Evolutionary conservation across 306 rosid genomes (phyloP).

Genomic region (Macrotyloma uniflorum): DNA sequence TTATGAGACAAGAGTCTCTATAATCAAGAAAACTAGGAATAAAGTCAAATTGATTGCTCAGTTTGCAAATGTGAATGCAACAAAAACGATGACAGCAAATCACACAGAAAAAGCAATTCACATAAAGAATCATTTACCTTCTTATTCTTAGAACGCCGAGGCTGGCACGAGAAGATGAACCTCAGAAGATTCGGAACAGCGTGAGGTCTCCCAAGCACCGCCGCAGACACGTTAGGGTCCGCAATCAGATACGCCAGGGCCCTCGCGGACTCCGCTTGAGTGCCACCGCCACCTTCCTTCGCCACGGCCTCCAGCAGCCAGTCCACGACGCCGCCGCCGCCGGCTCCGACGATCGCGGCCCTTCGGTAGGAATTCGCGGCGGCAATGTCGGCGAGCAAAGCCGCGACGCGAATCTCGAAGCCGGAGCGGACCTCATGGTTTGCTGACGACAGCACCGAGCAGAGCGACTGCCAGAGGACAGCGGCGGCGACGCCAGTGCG

Average conservation of each 20-base stretch:
- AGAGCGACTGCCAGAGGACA: slow-evolving; percentile 84
- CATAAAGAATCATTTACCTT: slow-evolving; percentile 51
- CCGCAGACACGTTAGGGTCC: slow-evolving; percentile 80
- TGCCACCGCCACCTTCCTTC: slow-evolving; percentile 62
- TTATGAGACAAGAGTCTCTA: background rate
- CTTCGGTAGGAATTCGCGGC: slow-evolving; percentile 82
- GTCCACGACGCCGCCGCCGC: slow-evolving; percentile 91
- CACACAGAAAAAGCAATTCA: background rate
- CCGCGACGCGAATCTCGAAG: slow-evolving; percentile 90
- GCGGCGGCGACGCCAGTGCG: slow-evolving; percentile 84
- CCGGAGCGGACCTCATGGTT: slow-evolving; percentile 94
- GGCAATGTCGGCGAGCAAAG: slow-evolving; percentile 82
- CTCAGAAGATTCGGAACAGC: slow-evolving; percentile 86
- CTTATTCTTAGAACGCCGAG: slow-evolving; percentile 73
- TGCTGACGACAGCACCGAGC: slow-evolving; percentile 84
- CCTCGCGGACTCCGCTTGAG: slow-evolving; percentile 94
- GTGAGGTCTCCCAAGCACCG: slow-evolving; percentile 78
- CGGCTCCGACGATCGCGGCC: slow-evolving; percentile 87
- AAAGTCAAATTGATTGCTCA: slow-evolving; percentile 15
- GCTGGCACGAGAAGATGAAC: slow-evolving; percentile 91
- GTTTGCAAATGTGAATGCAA: slow-evolving; percentile 18
- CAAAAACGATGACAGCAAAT: background rate
- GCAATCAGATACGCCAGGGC: slow-evolving; percentile 90
- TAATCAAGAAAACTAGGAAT: background rate
- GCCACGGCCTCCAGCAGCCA: slow-evolving; percentile 94